A percentile compares a stretch with the other conserved stretches of the same genome.
Conservation (phyloP, 2,329 filamentous ascomycete species). For the Myriosclerotinia duriaeana region DNA sequence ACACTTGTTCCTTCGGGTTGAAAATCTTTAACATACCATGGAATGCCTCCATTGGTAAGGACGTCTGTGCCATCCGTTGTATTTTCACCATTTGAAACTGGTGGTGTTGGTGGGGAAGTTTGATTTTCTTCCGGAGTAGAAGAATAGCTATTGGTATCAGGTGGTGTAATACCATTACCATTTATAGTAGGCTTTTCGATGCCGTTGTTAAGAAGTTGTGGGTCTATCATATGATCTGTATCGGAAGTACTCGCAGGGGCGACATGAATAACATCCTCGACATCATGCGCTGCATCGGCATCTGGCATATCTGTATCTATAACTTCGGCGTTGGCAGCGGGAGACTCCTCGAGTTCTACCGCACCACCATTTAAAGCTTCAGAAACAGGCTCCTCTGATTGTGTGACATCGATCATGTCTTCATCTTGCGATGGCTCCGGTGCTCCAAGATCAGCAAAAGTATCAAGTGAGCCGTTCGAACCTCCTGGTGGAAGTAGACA, state of each 20-base stretch:
- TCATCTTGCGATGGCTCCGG: conserved; percentile 45
- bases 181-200: conserved; percentile 36
- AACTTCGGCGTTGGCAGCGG: conserved; percentile 35
- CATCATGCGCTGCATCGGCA: conserved; percentile 36
- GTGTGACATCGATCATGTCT: conserved; percentile 33
- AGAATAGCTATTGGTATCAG: conserved; percentile 50
- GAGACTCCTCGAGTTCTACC: conserved; percentile 19
- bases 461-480: conserved; percentile 17
- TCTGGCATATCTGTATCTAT: conserved; percentile 43
- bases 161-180: conserved; percentile 43
- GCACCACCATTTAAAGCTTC: background rate
- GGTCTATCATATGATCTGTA: conserved; percentile 36
- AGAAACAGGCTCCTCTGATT: conserved; percentile 11
- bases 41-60: conserved; percentile 72
- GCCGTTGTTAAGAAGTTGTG: conserved; percentile 7
- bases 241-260: conserved; percentile 15
- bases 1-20: conserved; percentile 78
- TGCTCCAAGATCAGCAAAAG: conserved; percentile 42
- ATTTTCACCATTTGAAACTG: conserved; percentile 59
- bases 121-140: conserved; percentile 29
- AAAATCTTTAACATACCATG: conserved; percentile 85
- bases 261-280: conserved; percentile 24
- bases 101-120: conserved; percentile 60
- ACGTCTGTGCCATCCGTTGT: conserved; percentile 26
- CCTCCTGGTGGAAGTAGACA: conserved; percentile 47